Percentiles rank a stretch among this genome's conserved stretches.
Evolutionary conservation across 2,329 filamentous ascomycete genomes (phyloP).

Genomic region (Aschersonia sp.): DNA sequence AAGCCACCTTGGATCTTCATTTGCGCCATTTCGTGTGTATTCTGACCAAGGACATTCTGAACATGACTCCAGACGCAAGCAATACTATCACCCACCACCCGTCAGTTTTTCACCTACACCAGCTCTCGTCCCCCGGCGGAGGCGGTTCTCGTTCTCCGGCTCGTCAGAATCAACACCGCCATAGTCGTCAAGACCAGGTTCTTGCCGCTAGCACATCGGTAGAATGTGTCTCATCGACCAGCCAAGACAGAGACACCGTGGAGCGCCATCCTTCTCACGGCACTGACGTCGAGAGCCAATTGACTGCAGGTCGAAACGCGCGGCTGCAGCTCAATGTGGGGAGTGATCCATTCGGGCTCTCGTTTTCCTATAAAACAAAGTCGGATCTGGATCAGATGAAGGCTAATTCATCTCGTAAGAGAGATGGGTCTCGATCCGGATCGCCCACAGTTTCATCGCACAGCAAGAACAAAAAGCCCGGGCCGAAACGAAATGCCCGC

Average conservation of each 20-base stretch:
- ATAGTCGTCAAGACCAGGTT: constrained; percentile 1
- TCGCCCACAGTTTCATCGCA: background rate
- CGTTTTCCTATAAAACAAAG: constrained; percentile 61
- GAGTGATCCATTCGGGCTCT: constrained; percentile 71
- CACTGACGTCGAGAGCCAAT: constrained; percentile 35
- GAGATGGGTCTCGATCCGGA: constrained; percentile 25
- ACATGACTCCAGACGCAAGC: constrained; percentile 26
- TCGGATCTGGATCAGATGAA: constrained; percentile 64
- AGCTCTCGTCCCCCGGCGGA: constrained; percentile 13
- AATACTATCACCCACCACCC: constrained; percentile 28
- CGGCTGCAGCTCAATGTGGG: constrained; percentile 41
- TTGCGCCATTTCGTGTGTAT: too few species aligned
- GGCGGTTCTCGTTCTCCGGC: constrained; percentile 14
- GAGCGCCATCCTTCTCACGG: constrained; percentile 25
- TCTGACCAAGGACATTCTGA: too few species aligned
- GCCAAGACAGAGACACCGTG: constrained; percentile 21
- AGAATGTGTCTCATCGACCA: constrained; percentile 19
- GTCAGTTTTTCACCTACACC: constrained; percentile 26
- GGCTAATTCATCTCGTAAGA: constrained; percentile 68
- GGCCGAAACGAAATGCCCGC: constrained; percentile 23
- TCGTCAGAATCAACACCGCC: constrained; percentile 3
- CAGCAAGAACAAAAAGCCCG: constrained; percentile 3
- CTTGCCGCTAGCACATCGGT: constrained; percentile 31
- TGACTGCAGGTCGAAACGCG: constrained; percentile 18
- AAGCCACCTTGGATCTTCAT: too few species aligned